Evolutionary conservation across 2,329 filamentous ascomycete species (phyloP).

Genomic region (Periglandula ipomoeae): DNA sequence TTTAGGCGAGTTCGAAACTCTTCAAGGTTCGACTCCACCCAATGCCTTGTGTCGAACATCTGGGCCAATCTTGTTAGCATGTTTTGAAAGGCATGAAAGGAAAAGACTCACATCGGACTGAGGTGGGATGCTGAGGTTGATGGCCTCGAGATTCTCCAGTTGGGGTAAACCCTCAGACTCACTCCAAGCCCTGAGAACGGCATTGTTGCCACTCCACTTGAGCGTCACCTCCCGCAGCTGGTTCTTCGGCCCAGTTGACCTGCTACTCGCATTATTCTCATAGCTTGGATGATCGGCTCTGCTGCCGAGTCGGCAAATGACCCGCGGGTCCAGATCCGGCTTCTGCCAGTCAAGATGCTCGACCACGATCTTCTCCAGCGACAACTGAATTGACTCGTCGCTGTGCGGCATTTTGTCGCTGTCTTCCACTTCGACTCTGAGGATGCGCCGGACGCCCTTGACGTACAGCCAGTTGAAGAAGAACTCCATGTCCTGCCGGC

Average conservation of each 20-base stretch:
- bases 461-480: background rate
- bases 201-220: background rate
- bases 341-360: background rate
- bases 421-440: background rate
- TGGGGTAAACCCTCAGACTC: background rate
- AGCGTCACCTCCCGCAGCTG: background rate
- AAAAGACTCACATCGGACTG: too few relatives aligned
- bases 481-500: background rate
- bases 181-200: background rate
- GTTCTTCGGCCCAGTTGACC: background rate
- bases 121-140: too few relatives aligned
- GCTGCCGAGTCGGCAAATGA: background rate
- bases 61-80: too few relatives aligned
- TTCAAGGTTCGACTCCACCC: too few relatives aligned
- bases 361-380: background rate
- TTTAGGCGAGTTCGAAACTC: too few relatives aligned
- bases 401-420: background rate
- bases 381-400: background rate
- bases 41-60: too few relatives aligned
- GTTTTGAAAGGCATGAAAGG: too few relatives aligned
- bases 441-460: background rate
- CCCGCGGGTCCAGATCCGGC: background rate
- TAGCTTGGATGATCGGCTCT: background rate
- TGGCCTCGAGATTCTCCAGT: background rate
- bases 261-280: background rate